These are phyloP conservation scores for Vigna reflexopilosa DNA, from an alignment of 306 rosid species.

Conservation along the genomic window DNA sequence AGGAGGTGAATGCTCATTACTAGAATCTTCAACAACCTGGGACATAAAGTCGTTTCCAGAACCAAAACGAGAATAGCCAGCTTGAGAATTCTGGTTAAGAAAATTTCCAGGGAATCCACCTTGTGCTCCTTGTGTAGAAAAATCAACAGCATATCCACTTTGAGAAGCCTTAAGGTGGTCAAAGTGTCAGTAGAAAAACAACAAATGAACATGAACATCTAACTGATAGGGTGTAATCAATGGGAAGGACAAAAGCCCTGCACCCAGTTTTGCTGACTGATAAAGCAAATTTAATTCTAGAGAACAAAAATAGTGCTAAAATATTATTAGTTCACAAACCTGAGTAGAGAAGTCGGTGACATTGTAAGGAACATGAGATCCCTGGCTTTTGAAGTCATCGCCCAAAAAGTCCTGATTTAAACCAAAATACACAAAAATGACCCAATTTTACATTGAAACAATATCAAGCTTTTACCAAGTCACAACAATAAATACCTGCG, in stretches of 20 bases:
- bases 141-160: slow-evolving; percentile 94
- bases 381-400: slow-evolving; percentile 99
- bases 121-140: slow-evolving; percentile 92
- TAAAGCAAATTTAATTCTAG: neutral
- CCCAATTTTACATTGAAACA: slow-evolving; percentile 35
- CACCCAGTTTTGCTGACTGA: slow-evolving; percentile 12
- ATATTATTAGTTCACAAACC: slow-evolving; percentile 54
- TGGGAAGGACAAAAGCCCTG: neutral
- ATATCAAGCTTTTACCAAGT: slow-evolving; percentile 2
- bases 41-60: slow-evolving; percentile 97
- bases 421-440: slow-evolving; percentile 39
- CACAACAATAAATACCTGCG: slow-evolving; percentile 69
- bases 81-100: slow-evolving; percentile 91
- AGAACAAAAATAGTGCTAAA: slow-evolving; percentile 3
- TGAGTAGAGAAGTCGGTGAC: slow-evolving; percentile 93
- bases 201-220: neutral
- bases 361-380: slow-evolving; percentile 97
- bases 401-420: slow-evolving; percentile 89
- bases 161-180: slow-evolving; percentile 76
- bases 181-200: slow-evolving; percentile 34
- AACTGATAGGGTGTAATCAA: slow-evolving; percentile 12
- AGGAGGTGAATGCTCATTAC: neutral
- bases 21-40: slow-evolving; percentile 65
- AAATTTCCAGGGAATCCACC: slow-evolving; percentile 95
- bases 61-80: slow-evolving; percentile 95